Evolutionary conservation across 495 filamentous ascomycete genomes (phyloP).

Genomic region (Gamarada debralockiae): DNA sequence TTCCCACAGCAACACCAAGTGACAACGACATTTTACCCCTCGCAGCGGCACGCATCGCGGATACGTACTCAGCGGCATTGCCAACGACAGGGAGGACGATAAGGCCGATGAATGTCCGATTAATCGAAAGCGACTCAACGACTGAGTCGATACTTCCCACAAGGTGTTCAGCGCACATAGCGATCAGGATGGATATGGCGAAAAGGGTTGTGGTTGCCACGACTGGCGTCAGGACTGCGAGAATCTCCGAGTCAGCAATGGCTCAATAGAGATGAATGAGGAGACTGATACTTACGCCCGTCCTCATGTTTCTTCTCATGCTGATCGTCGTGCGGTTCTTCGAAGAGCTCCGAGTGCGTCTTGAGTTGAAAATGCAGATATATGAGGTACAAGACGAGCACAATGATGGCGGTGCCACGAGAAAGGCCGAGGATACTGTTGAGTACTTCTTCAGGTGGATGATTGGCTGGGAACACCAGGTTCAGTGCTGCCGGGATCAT

Average conservation of each 20-base stretch:
- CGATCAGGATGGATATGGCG: slow-evolving; percentile 23
- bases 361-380: slow-evolving; percentile 11
- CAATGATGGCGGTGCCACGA: slow-evolving; percentile 3
- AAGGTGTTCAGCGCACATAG: slow-evolving; percentile 29
- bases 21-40: slow-evolving; percentile 87
- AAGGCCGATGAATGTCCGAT: slow-evolving; percentile 64
- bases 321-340: neutral
- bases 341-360: slow-evolving; percentile 1
- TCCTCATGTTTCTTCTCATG: too few species aligned
- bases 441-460: neutral
- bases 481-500: slow-evolving; percentile 1
- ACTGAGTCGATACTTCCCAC: slow-evolving; percentile 29
- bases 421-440: neutral
- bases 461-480: neutral
- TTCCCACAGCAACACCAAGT: slow-evolving; percentile 78
- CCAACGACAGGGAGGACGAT: slow-evolving; percentile 83
- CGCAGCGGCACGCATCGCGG: slow-evolving; percentile 42
- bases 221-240: neutral
- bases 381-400: neutral
- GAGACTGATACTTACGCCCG: neutral
- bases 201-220: slow-evolving; percentile 16
- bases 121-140: slow-evolving; percentile 20
- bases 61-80: neutral
- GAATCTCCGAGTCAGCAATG: too few species aligned
- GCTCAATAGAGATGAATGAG: neutral